Evolutionary conservation across 805 yeast genomes (phyloP).

Genomic region (Lachancea sp.): DNA sequence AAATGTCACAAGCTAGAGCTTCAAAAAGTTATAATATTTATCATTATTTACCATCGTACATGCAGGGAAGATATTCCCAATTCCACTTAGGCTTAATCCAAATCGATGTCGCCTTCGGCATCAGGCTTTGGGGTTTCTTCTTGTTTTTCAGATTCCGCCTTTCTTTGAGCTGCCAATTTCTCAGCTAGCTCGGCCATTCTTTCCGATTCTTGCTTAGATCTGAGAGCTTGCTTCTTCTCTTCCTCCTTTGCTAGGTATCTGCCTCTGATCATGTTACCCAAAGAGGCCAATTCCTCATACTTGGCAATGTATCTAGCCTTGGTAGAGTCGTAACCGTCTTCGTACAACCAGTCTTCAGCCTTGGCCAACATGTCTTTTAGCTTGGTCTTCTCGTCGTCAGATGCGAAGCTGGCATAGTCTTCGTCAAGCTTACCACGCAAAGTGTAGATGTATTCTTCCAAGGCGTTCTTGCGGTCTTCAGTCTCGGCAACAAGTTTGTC

Average conservation of each 20-base stretch:
- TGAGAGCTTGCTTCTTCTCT: conserved; percentile 84
- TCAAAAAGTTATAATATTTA: conserved; percentile 7
- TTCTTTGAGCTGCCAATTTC: conserved; percentile 74
- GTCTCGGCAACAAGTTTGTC: conserved; percentile 98
- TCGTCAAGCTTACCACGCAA: conserved; percentile 96
- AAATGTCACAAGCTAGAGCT: too few relatives aligned
- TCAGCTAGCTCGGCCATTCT: conserved; percentile 79
- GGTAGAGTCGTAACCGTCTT: conserved; percentile 92
- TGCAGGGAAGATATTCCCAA: conserved; percentile 3
- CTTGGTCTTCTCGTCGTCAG: conserved; percentile 81
- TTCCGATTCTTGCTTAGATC: conserved; percentile 81
- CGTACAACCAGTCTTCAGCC: conserved; percentile 98
- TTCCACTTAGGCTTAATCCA: conserved; percentile 24
- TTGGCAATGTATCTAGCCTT: conserved; percentile 97
- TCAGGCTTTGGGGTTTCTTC: conserved; percentile 22
- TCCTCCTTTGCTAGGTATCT: conserved; percentile 91
- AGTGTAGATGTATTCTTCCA: conserved; percentile 97
- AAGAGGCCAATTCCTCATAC: conserved; percentile 91
- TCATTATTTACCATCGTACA: conserved; percentile 8
- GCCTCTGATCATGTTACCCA: conserved; percentile 93
- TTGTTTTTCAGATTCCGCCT: conserved; percentile 39
- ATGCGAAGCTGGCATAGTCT: conserved; percentile 79
- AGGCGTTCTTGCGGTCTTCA: conserved; percentile 96
- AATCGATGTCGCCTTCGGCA: conserved; percentile 37
- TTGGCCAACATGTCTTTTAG: conserved; percentile 65